phyloP scores from a whole-genome alignment of 176 grass and related monocot species.

The Cymbopogon citratus region DNA sequence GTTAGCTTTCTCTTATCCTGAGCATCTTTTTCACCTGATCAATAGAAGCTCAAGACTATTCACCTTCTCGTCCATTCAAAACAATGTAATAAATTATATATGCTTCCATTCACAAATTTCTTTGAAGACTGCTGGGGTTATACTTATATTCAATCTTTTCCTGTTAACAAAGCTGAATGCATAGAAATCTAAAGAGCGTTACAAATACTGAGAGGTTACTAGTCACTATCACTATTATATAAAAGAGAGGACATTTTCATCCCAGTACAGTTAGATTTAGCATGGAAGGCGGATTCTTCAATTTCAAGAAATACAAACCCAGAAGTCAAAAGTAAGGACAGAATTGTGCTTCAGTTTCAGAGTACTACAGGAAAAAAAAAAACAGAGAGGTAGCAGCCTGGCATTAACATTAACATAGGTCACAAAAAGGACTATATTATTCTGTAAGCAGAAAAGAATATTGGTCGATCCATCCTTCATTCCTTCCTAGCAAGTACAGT shows the following conservation, averaged over 20 bases:
- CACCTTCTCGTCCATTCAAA: not conserved
- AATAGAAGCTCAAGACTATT: slow-evolving; percentile 11
- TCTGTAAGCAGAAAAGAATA: not conserved
- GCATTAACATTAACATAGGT: slow-evolving; percentile 1
- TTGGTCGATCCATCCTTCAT: not conserved
- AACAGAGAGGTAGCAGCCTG: not conserved
- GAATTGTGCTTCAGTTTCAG: not conserved
- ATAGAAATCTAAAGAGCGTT: not conserved
- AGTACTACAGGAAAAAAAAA: not conserved
- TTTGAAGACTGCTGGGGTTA: not conserved
- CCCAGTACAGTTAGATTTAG: not conserved
- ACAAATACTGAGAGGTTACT: not conserved
- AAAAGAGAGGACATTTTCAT: not conserved
- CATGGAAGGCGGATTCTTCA: not conserved
- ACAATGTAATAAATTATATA: not conserved
- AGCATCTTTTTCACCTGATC: slow-evolving; percentile 59
- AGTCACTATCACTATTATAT: not conserved
- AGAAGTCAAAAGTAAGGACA: not conserved
- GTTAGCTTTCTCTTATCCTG: slow-evolving; percentile 59
- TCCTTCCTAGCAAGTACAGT: not conserved
- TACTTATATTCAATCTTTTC: not conserved
- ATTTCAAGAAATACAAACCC: not conserved
- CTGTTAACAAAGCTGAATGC: not conserved
- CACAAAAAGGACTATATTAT: not conserved
- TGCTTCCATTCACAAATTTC: not conserved